Evolutionary conservation across 441 rosid genomes (phyloP), one percentile per base, ranked within the genome.

Genomic region (Theobroma grandiflorum): DNA sequence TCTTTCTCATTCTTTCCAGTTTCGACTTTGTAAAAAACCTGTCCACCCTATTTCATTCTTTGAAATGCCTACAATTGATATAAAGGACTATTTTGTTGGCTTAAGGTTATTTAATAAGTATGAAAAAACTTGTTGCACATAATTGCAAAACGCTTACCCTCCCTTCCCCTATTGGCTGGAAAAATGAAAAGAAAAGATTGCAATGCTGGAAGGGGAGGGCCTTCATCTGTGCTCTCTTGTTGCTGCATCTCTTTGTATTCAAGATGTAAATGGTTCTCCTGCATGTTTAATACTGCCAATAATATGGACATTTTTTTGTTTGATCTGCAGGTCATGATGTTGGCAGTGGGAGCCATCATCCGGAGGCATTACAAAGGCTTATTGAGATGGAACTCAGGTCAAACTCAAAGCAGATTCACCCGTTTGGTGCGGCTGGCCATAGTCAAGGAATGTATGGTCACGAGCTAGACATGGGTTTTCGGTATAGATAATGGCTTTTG

Each of bases 381-480:
- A 66, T 94, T 31, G 97, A 93, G 87, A 94, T 91, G 94, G 95
- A 95, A 49, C 90, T 88, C 26, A 87, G 95, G 78, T 87, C 95
- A 73, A 93, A 89, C 31, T 79, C 95, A 8, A 93, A 89, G 90
- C 97, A 90, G 82, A 33, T 84, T 53, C 91, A 82, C 33, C 87
- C 92, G 4, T 82, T 83, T 12, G 81, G 93, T 38, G 35, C 89
- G 0, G 84, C 87, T 35, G 89, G 89, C 77, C 91, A 79, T 69
- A 87, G 86, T 80, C 93, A 86, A 63, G 95, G 97, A 37, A 82
- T 89, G 65, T 78, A 85, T 20, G 92, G 93, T 79, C 91, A 90
- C 75, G 97, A 95, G 87, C 89, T 91, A 33, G 97, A 94, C 87
- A 88, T 86, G 90, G 92, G 93, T 49, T 95, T 93, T 62, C 87